These are phyloP conservation scores for Erigeron philadelphicus DNA, from an alignment of 140 eudicot species.

Conservation along the genomic window DNA sequence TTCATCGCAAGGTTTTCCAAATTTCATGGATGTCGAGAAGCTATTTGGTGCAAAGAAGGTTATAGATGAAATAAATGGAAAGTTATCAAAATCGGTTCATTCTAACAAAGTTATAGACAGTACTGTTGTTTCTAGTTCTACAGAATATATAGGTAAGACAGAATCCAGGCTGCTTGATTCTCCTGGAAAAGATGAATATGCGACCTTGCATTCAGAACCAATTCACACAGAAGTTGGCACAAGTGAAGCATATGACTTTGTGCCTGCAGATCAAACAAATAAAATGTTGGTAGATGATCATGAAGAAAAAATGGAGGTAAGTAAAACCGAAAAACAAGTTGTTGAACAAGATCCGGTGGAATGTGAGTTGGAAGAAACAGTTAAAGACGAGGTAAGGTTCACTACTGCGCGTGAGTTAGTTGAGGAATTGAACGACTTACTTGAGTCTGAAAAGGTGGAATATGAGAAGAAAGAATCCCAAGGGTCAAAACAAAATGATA, in stretches of 20 bases:
- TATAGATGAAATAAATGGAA: conserved; percentile 34
- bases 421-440: conserved; percentile 17
- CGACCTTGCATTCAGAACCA: conserved; percentile 18
- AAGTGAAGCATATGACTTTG: conserved; percentile 12
- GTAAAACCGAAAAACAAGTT: conserved; percentile 7
- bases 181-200: conserved; percentile 23
- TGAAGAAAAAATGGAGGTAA: conserved; percentile 24
- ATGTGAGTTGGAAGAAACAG: background rate
- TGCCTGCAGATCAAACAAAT: conserved; percentile 9
- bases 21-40: conserved; percentile 24
- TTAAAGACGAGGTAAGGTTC: conserved; percentile 10
- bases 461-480: conserved; percentile 23
- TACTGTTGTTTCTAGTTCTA: conserved; percentile 14
- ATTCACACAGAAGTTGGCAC: conserved; percentile 21
- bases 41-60: conserved; percentile 27
- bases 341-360: conserved; percentile 26
- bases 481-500: conserved; percentile 17
- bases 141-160: conserved; percentile 24
- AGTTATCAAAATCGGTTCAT: conserved; percentile 36
- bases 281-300: conserved; percentile 19
- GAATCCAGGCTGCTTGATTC: conserved; percentile 26
- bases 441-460: conserved; percentile 24
- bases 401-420: conserved; percentile 23
- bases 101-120: conserved; percentile 17
- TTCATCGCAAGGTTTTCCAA: conserved; percentile 25